Evolutionary conservation across 768 basidiomycete species (phyloP), one percentile per base, ranked within the genome.

Genomic region (Kwoniella mangroviensis): DNA sequence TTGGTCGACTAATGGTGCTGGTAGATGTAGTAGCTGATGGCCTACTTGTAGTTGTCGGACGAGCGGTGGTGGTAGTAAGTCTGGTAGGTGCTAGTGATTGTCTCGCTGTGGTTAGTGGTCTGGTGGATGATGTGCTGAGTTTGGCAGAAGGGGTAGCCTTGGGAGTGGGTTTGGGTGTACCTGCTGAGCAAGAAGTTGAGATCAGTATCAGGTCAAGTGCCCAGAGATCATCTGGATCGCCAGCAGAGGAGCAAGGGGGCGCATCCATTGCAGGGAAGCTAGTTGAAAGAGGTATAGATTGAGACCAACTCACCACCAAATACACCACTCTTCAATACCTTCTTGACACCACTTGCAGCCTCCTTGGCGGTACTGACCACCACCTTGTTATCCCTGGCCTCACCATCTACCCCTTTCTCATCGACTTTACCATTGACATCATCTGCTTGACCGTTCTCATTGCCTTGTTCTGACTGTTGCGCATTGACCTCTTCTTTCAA

Each of bases 271-370:
- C 34, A 34, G 34, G 34, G 6, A 34, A 34, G 34, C 5, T 34
- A 34, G 26, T 26, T 26, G 26, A 26, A 26, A 26, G 26, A 26
- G 34, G 34, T 34, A 34, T 7, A 3, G 34, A 34, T 34, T 34
- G 34, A 34, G 34, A 34, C 26, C 43, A 28, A 64, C 74, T 62
- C 40, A 73, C 72, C 66, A 52, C 77, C 77, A 67, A 78, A 78
- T 19, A 78, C 73, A 21, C 77, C 77, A 55, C 63, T 73, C 52
- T 73, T 78, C 40, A 78, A 58, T 22, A 78, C 77, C 62, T 74
- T 74, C 58, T 70, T 74, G 6, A 78, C 77, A 34, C 73, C 77
- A 22, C 70, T 74, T 51, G 69, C 69, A 52, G 65, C 59, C 13
- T 53, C 55, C 55, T 69, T 69, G 55, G 62, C 56, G 9, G 22